A percentile compares a stretch with the other conserved stretches of the same genome.
Evolutionary conservation across 257 asterid genomes (phyloP).

Genomic region (Nicotiana paniculata): DNA sequence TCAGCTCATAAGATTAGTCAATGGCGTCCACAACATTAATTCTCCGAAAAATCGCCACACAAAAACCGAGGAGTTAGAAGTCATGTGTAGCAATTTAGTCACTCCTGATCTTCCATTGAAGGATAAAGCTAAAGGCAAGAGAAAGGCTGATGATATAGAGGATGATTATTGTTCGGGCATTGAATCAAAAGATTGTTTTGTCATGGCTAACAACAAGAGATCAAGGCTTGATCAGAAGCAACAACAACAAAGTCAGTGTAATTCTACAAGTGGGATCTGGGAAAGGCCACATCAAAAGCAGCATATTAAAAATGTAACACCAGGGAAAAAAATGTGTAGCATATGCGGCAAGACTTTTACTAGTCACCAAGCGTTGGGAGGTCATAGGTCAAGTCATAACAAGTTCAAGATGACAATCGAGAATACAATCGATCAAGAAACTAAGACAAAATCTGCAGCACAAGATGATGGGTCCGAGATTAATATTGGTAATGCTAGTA

Average conservation of each 20-base stretch:
- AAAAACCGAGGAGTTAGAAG: background rate
- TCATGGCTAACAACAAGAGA: too few relatives aligned
- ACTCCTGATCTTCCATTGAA: background rate
- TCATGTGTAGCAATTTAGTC: background rate
- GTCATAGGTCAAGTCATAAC: slow-evolving; percentile 55
- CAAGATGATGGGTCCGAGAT: too few relatives aligned
- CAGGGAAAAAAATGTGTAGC: slow-evolving; percentile 21
- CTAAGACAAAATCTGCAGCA: too few relatives aligned
- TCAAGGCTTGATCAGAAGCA: too few relatives aligned
- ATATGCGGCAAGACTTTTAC: slow-evolving; percentile 22
- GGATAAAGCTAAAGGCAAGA: background rate
- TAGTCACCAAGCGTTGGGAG: slow-evolving; percentile 49
- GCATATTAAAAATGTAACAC: background rate
- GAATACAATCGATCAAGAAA: slow-evolving; percentile 15
- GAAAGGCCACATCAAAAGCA: too few relatives aligned
- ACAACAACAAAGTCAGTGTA: too few relatives aligned
- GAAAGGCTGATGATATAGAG: background rate
- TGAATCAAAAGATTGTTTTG: too few relatives aligned
- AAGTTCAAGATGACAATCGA: slow-evolving; percentile 27
- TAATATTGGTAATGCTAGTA: background rate
- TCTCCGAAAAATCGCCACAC: background rate
- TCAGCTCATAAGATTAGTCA: slow-evolving; percentile 19
- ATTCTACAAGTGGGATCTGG: too few relatives aligned
- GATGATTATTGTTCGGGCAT: too few relatives aligned
- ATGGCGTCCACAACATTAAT: background rate